These are phyloP conservation scores for Mortierella sp. DNA, from an alignment of 371 early-diverging fungal species.

Conservation along the genomic window DNA sequence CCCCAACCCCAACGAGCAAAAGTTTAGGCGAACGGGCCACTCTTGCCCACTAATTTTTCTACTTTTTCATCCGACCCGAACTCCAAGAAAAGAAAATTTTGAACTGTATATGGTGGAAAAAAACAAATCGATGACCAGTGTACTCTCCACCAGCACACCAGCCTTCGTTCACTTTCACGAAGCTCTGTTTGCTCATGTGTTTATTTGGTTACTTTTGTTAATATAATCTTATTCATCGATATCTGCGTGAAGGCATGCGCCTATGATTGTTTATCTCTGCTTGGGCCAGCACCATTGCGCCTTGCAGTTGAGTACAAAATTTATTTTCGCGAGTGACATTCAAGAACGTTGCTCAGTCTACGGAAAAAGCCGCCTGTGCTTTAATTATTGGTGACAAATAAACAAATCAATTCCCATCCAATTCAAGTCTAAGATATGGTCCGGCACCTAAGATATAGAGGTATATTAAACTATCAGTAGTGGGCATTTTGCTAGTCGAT, in stretches of 20 bases:
- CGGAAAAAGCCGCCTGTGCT: background rate
- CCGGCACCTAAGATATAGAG: too few relatives aligned
- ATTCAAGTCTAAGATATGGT: too few relatives aligned
- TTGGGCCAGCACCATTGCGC: background rate
- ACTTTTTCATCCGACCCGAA: background rate
- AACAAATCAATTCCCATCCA: background rate
- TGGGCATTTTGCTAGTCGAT: too few relatives aligned
- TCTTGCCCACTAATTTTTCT: background rate
- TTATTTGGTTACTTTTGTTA: background rate
- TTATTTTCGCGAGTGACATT: background rate
- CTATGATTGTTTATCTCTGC: constrained; percentile 2
- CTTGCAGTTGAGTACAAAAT: background rate
- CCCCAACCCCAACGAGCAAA: background rate
- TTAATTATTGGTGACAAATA: background rate
- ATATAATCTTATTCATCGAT: constrained; percentile 4
- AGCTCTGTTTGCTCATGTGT: background rate
- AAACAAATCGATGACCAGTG: background rate
- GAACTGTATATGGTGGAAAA: constrained; percentile 1
- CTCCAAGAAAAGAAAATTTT: background rate
- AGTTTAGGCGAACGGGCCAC: background rate
- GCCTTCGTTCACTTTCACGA: background rate
- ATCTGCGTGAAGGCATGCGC: background rate
- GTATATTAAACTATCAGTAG: too few relatives aligned
- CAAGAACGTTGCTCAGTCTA: background rate
- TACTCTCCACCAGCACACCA: background rate